These are phyloP conservation scores for Starmera quercuum DNA, from an alignment of 805 yeast genomes.

Conservation along the genomic window DNA sequence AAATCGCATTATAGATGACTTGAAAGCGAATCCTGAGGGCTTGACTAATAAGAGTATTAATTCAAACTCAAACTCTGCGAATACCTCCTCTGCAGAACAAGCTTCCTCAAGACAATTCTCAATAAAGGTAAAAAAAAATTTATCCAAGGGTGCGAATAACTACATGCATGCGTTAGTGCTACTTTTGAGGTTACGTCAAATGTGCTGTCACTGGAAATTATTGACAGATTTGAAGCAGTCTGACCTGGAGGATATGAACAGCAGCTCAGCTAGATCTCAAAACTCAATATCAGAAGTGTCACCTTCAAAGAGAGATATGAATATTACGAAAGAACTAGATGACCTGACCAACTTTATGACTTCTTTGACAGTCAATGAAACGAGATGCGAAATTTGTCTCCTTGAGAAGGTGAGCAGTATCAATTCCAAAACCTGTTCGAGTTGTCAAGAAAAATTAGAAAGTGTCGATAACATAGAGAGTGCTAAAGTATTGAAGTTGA, in stretches of 20 bases:
- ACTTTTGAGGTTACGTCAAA: constrained; percentile 29
- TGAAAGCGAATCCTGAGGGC: too few species aligned
- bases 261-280: constrained; percentile 1
- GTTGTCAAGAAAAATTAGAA: constrained; percentile 10
- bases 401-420: constrained; percentile 5
- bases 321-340: constrained; percentile 11
- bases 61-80: too few species aligned
- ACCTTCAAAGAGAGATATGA: constrained; percentile 4
- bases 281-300: constrained; percentile 3
- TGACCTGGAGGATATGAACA: constrained; percentile 8
- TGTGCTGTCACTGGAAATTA: constrained; percentile 27
- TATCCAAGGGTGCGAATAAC: constrained; percentile 5
- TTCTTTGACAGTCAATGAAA: constrained; percentile 15
- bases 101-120: too few species aligned
- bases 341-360: constrained; percentile 15
- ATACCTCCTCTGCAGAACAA: background rate
- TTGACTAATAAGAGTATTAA: too few species aligned
- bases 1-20: background rate
- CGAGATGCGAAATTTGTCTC: constrained; percentile 18
- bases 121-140: too few species aligned
- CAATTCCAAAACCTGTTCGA: constrained; percentile 5
- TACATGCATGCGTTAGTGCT: constrained; percentile 21
- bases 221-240: constrained; percentile 8
- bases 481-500: constrained; percentile 27
- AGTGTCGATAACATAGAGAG: constrained; percentile 13